Conservation (phyloP, 148 eudicot genomes). For the Fagopyrum tataricum region DNA sequence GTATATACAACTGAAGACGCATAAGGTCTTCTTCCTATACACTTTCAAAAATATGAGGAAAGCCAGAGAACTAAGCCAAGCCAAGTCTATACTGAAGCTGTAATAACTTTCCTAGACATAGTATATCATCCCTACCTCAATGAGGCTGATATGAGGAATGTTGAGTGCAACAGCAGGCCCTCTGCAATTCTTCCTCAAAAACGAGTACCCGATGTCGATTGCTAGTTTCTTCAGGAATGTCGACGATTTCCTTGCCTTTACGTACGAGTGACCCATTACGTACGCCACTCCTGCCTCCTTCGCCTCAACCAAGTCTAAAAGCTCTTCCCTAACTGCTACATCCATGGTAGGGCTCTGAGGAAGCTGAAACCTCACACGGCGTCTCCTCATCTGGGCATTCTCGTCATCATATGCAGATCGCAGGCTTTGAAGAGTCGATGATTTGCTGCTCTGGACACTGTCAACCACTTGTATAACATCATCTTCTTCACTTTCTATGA, state of each 20-base stretch:
- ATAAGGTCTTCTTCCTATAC: neutral
- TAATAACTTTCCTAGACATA: conserved; percentile 39
- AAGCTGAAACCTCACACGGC: conserved; percentile 59
- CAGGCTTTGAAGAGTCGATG: conserved; percentile 69
- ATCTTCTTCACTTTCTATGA: conserved; percentile 40
- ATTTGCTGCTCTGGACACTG: conserved; percentile 49
- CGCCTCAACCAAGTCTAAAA: conserved; percentile 69
- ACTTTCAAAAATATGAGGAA: neutral
- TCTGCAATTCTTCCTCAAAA: conserved; percentile 88
- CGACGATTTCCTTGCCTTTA: conserved; percentile 74
- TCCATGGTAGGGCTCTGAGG: conserved; percentile 53
- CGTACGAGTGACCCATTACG: conserved; percentile 87
- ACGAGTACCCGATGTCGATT: conserved; percentile 80
- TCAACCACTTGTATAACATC: conserved; percentile 21
- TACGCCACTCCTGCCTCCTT: conserved; percentile 94
- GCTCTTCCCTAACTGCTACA: conserved; percentile 61
- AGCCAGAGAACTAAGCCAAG: neutral
- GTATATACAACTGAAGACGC: neutral
- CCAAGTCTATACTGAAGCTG: neutral
- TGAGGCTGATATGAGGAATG: conserved; percentile 93
- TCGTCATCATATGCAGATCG: conserved; percentile 76
- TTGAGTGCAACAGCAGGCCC: conserved; percentile 90
- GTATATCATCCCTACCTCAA: conserved; percentile 96
- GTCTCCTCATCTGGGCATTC: conserved; percentile 41
- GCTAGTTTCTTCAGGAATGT: conserved; percentile 64